A percentile compares a stretch with the other conserved stretches of the same genome.
phyloP scores from a whole-genome alignment of 1,139 yeast genomes.

The Groenewaldozyma auringiensis region DNA sequence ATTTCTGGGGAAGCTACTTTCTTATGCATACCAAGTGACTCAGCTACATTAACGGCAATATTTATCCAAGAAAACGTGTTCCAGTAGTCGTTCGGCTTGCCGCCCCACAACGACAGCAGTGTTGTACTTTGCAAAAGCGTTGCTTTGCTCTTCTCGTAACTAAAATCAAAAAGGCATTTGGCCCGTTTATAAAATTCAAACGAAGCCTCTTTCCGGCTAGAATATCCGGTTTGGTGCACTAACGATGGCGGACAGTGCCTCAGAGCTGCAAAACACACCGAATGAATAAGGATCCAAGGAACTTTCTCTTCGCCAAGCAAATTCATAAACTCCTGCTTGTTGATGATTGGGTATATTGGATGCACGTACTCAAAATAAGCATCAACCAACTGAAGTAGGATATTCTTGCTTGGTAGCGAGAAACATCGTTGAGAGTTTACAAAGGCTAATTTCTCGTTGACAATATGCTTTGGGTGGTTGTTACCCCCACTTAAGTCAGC shows the following conservation, averaged over 20 bases:
- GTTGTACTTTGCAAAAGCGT: slow-evolving; percentile 60
- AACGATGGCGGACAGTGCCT: not conserved
- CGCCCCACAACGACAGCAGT: slow-evolving; percentile 66
- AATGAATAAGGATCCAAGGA: not conserved
- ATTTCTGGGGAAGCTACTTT: slow-evolving; percentile 27
- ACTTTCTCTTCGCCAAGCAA: not conserved
- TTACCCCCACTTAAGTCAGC: not conserved
- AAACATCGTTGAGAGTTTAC: not conserved
- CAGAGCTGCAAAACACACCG: not conserved
- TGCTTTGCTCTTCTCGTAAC: slow-evolving; percentile 65
- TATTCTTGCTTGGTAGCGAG: not conserved
- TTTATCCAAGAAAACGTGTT: slow-evolving; percentile 47
- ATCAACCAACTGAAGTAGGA: slow-evolving; percentile 3
- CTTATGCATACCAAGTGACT: slow-evolving; percentile 72
- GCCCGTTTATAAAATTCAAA: slow-evolving; percentile 70
- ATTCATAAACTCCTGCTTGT: slow-evolving; percentile 4
- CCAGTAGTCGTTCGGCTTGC: slow-evolving; percentile 56
- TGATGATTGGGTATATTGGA: slow-evolving; percentile 7
- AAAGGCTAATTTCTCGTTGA: not conserved
- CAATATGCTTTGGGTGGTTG: not conserved
- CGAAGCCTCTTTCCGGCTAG: slow-evolving; percentile 41
- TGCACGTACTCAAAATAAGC: slow-evolving; percentile 10
- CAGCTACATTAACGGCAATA: slow-evolving; percentile 66
- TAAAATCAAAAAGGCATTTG: slow-evolving; percentile 65
- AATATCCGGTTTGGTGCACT: not conserved